Conservation (phyloP, 1,284 basidiomycete genomes). For the Anthracocystis walkeri region DNA sequence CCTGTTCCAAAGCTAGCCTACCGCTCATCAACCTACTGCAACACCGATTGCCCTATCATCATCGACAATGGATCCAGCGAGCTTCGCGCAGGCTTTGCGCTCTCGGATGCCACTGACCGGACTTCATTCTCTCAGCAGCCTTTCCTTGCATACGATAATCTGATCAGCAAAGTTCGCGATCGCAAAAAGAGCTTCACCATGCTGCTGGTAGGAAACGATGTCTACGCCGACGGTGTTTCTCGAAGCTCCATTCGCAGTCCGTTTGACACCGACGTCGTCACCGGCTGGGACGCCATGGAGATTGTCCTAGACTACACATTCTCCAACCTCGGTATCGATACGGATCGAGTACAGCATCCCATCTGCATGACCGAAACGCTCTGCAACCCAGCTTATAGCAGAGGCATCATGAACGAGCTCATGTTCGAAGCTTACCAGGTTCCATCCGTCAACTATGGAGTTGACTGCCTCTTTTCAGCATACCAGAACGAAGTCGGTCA, state of each 20-base stretch:
- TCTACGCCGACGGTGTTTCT: slow-evolving; percentile 62
- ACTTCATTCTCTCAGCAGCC: slow-evolving; percentile 35
- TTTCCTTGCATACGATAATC: slow-evolving; percentile 58
- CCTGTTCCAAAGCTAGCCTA: slow-evolving; percentile 45
- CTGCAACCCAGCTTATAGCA: slow-evolving; percentile 87
- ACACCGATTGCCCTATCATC: slow-evolving; percentile 75
- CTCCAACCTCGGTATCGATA: slow-evolving; percentile 84
- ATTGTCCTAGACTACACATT: slow-evolving; percentile 93
- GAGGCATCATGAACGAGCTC: slow-evolving; percentile 90
- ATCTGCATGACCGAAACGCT: slow-evolving; percentile 94
- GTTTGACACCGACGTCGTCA: slow-evolving; percentile 67
- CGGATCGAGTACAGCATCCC: slow-evolving; percentile 84
- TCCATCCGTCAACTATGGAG: slow-evolving; percentile 86
- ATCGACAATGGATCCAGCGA: slow-evolving; percentile 93
- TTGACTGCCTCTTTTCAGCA: slow-evolving; percentile 94
- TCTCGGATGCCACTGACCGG: slow-evolving; percentile 58
- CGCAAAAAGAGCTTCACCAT: slow-evolving; percentile 60
- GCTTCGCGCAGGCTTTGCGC: slow-evolving; percentile 87
- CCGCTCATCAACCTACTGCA: slow-evolving; percentile 51
- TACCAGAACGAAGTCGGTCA: slow-evolving; percentile 70
- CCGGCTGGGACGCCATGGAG: slow-evolving; percentile 73
- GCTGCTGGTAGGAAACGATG: slow-evolving; percentile 64
- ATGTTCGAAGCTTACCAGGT: slow-evolving; percentile 94
- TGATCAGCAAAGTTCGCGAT: slow-evolving; percentile 64
- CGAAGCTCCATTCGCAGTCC: slow-evolving; percentile 59